Evolutionary conservation across 768 basidiomycete species (phyloP).

Genomic region (Lactarius pseudohatsudake): DNA sequence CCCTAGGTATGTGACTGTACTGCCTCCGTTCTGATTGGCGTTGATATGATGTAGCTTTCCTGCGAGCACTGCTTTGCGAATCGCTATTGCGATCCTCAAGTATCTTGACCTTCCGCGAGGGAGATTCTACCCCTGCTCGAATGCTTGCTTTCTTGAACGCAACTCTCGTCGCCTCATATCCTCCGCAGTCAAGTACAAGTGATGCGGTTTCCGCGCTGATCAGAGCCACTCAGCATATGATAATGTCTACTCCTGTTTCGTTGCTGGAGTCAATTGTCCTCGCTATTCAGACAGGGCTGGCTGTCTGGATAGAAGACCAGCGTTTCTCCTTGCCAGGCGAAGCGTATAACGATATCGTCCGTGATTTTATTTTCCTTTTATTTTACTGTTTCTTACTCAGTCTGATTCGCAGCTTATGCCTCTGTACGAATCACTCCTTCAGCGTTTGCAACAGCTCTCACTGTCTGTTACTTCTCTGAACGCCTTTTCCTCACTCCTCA

Average conservation of each 20-base stretch:
- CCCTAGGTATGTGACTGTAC: conserved; percentile 5
- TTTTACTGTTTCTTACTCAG: background rate
- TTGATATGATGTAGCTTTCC: conserved; percentile 11
- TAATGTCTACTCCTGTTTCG: background rate
- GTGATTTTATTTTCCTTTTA: background rate
- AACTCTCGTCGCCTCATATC: conserved; percentile 14
- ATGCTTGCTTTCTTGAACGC: conserved; percentile 7
- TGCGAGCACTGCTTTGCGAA: conserved; percentile 8
- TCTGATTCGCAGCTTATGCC: conserved; percentile 14
- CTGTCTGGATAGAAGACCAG: conserved; percentile 23
- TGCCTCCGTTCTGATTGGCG: background rate
- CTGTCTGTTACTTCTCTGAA: conserved; percentile 10
- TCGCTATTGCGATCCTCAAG: conserved; percentile 14
- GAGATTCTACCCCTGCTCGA: background rate
- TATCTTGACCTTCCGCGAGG: conserved; percentile 10
- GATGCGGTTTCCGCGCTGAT: conserved; percentile 2
- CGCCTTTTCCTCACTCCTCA: conserved; percentile 16
- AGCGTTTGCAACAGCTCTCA: conserved; percentile 12
- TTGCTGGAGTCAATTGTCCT: conserved; percentile 6
- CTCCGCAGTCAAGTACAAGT: conserved; percentile 7
- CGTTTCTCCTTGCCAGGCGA: conserved; percentile 1
- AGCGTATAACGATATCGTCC: conserved; percentile 17
- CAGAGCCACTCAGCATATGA: conserved; percentile 5
- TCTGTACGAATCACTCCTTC: conserved; percentile 16
- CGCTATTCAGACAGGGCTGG: conserved; percentile 11